Conservation (phyloP, 495 filamentous ascomycete genomes). For the Penicillium lividum region DNA sequence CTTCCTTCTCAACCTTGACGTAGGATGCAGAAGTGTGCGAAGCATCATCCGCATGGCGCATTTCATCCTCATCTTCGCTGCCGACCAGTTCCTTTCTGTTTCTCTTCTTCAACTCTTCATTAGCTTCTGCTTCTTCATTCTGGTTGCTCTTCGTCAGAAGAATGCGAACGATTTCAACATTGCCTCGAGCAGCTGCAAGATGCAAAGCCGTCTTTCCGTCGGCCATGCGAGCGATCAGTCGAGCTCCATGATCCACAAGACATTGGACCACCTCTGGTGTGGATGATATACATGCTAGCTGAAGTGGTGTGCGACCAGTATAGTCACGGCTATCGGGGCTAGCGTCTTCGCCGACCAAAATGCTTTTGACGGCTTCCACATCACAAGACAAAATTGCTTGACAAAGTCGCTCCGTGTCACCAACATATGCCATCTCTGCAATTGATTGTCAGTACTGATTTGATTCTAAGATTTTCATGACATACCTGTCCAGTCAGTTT, state of each 20-base stretch:
- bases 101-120: slow-evolving; percentile 24
- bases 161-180: slow-evolving; percentile 65
- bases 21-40: slow-evolving; percentile 59
- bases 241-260: slow-evolving; percentile 71
- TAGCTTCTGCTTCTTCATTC: slow-evolving; percentile 55
- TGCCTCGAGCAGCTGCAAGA: slow-evolving; percentile 68
- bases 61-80: slow-evolving; percentile 1
- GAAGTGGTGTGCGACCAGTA: slow-evolving; percentile 78
- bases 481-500: slow-evolving; percentile 80
- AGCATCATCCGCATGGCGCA: slow-evolving; percentile 39
- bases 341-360: slow-evolving; percentile 60
- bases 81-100: slow-evolving; percentile 33
- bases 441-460: neutral
- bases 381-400: slow-evolving; percentile 80
- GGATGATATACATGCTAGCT: slow-evolving; percentile 68
- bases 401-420: slow-evolving; percentile 55
- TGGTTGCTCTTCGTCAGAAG: slow-evolving; percentile 67
- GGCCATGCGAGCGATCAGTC: slow-evolving; percentile 67
- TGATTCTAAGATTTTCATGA: no score
- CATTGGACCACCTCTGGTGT: slow-evolving; percentile 67
- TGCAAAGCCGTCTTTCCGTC: slow-evolving; percentile 81
- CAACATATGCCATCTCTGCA: slow-evolving; percentile 66
- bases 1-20: slow-evolving; percentile 53
- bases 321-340: slow-evolving; percentile 70
- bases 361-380: slow-evolving; percentile 63